Evolutionary conservation across 31 red algal species (phyloP).

Genomic region (Asparagopsis taxiformis): DNA sequence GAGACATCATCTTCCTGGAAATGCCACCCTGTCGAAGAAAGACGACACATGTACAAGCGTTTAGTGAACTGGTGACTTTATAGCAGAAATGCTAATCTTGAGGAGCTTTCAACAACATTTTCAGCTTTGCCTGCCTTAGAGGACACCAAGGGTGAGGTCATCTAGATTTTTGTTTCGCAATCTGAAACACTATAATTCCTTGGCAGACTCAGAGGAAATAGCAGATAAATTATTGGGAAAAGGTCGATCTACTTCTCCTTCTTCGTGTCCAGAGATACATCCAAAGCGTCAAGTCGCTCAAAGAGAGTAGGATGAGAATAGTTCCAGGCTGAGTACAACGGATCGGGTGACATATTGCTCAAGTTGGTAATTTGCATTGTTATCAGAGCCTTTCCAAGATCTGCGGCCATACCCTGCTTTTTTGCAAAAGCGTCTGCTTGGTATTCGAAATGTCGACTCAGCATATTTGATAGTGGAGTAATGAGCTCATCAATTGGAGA

Average conservation of each 20-base stretch:
- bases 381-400: slow-evolving; percentile 73
- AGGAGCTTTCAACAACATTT: too few relatives aligned
- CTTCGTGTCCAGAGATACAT: slow-evolving; percentile 28
- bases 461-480: slow-evolving; percentile 41
- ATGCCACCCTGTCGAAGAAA: too few relatives aligned
- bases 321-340: slow-evolving; percentile 78
- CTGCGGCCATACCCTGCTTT: slow-evolving; percentile 52
- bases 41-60: too few relatives aligned
- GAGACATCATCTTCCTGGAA: too few relatives aligned
- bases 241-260: neutral
- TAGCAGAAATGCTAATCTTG: too few relatives aligned
- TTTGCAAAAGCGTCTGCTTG: slow-evolving; percentile 84
- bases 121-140: too few relatives aligned
- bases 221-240: too few relatives aligned
- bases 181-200: too few relatives aligned
- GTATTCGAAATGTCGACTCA: slow-evolving; percentile 78
- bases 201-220: too few relatives aligned
- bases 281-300: slow-evolving; percentile 77
- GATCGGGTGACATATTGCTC: slow-evolving; percentile 86
- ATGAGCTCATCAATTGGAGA: slow-evolving; percentile 79
- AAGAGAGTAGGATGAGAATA: slow-evolving; percentile 89
- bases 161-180: too few relatives aligned
- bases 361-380: slow-evolving; percentile 76
- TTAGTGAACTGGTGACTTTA: too few relatives aligned
- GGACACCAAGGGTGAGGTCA: too few relatives aligned